Base-by-base conservation (phyloP, 2,329 filamentous ascomycete genomes). In the Thielaviopsis cerberus region DNA sequence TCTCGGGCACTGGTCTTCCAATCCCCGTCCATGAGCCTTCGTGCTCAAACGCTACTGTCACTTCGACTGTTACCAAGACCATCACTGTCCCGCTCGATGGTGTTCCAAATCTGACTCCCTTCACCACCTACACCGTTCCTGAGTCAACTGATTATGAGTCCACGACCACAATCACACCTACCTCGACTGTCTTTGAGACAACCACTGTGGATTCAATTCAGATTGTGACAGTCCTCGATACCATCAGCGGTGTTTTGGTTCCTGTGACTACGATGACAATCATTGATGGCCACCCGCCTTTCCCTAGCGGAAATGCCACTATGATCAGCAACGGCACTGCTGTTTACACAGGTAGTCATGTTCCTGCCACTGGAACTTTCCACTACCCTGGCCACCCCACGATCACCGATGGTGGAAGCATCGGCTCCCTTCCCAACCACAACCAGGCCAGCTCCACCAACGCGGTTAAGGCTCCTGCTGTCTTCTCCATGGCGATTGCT, bases 31-130 rank as follows among this genome's bases (percentile, higher is more conserved):
- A 23, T 23, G 51, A 57, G 41, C n/a, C 17, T 25, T 24, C 25
- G 8, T 26, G 15, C 15, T 57, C 50, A 10, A 57, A 51, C 15
- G 50, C 34, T 26, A 41, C 54, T 2, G 45, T 58, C 5, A 61
- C 59, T 22, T 34, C 58, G 6, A 61, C 59, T 4, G 58, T 58
- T 26, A 64, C 63, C 22, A 25, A 57, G 30, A 62, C 61, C 15
- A 30, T 61, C 26, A 62, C 48, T 0, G 17, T 26, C 24, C 41
- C 51, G 11, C 30, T 11, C 26, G n/a, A 50, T 24, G 51, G 41
- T n/a, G 7, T 22, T 22, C 41, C 41, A 2, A 4, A 20, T 7
- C 4, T 52, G 51, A 52, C 24, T 34, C 54, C 53, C 20, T 56
- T 59, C 50, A 59, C 55, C 17, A 60, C 51, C 37, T 34, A 55